A percentile compares a stretch with the other conserved stretches of the same genome.
phyloP scores from a whole-genome alignment of 805 yeast genomes.

The Metahyphopichia silvanorum region DNA sequence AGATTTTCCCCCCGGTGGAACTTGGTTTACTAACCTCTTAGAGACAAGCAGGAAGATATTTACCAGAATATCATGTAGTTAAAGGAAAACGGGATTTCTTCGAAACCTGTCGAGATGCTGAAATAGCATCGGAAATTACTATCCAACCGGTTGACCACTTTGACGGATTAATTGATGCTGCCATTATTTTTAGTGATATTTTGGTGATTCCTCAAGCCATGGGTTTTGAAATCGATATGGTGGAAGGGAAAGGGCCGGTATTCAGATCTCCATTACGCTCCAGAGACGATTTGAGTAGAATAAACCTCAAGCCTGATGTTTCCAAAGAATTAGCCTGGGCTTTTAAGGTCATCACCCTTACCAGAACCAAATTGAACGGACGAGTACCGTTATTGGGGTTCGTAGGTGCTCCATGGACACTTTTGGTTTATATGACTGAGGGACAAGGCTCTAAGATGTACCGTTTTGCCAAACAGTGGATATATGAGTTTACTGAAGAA shows the following conservation, averaged over 20 bases:
- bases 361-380: slow-evolving; percentile 83
- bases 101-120: slow-evolving; percentile 93
- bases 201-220: slow-evolving; percentile 96
- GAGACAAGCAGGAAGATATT: slow-evolving; percentile 95
- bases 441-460: slow-evolving; percentile 95
- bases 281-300: slow-evolving; percentile 61
- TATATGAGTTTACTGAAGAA: slow-evolving; percentile 72
- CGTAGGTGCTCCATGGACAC: slow-evolving; percentile 98
- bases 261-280: slow-evolving; percentile 84
- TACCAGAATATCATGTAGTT: slow-evolving; percentile 87
- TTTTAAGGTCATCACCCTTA: slow-evolving; percentile 84
- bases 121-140: slow-evolving; percentile 88
- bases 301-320: slow-evolving; percentile 67
- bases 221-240: slow-evolving; percentile 93
- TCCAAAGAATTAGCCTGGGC: slow-evolving; percentile 87
- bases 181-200: slow-evolving; percentile 93
- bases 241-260: slow-evolving; percentile 92
- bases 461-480: slow-evolving; percentile 89
- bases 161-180: slow-evolving; percentile 90
- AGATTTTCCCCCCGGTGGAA: background rate
- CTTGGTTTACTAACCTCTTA: slow-evolving; percentile 10
- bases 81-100: slow-evolving; percentile 87
- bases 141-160: slow-evolving; percentile 93
- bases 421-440: slow-evolving; percentile 94
- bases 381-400: slow-evolving; percentile 93